Evolutionary conservation across 163 green algal genomes (phyloP).

Genomic region (Coccomyxa subellipsoidea): DNA sequence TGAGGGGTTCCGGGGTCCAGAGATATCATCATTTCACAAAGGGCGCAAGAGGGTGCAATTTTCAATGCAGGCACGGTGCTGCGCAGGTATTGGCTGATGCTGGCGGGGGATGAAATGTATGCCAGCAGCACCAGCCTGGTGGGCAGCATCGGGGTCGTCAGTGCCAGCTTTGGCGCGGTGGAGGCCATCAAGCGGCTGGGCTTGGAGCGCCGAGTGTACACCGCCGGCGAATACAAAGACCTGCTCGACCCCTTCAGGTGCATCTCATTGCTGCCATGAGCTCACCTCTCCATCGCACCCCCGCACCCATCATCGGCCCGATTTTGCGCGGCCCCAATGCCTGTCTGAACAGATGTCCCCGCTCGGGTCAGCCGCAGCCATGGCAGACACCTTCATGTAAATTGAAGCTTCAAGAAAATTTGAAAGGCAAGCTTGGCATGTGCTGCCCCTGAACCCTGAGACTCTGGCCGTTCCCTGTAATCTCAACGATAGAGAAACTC

Average conservation of each 20-base stretch:
- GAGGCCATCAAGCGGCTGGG: conserved; percentile 22
- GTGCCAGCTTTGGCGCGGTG: conserved; percentile 30
- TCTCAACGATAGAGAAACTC: too few relatives aligned
- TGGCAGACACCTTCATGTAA: background rate
- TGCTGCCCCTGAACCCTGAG: too few relatives aligned
- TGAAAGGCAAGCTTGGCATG: too few relatives aligned
- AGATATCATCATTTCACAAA: too few relatives aligned
- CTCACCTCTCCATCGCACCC: background rate
- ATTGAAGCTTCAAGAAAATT: background rate
- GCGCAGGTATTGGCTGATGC: conserved; percentile 46
- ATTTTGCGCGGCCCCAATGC: too few relatives aligned
- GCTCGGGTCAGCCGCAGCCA: background rate
- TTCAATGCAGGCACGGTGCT: too few relatives aligned
- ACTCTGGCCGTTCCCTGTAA: too few relatives aligned
- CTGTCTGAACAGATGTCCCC: background rate
- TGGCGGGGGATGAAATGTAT: conserved; percentile 34
- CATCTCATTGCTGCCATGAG: background rate
- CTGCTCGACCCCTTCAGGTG: conserved; percentile 46
- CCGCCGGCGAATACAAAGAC: conserved; percentile 30
- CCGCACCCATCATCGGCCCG: too few relatives aligned
- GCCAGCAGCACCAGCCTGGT: conserved; percentile 33
- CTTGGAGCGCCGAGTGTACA: conserved; percentile 41
- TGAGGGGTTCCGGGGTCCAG: too few relatives aligned
- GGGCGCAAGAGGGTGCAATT: too few relatives aligned
- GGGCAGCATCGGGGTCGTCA: conserved; percentile 43